Percentiles rank a stretch among this genome's conserved stretches.
Evolutionary conservation across 495 filamentous ascomycete genomes (phyloP).

Genomic region (Neurospora sp.): DNA sequence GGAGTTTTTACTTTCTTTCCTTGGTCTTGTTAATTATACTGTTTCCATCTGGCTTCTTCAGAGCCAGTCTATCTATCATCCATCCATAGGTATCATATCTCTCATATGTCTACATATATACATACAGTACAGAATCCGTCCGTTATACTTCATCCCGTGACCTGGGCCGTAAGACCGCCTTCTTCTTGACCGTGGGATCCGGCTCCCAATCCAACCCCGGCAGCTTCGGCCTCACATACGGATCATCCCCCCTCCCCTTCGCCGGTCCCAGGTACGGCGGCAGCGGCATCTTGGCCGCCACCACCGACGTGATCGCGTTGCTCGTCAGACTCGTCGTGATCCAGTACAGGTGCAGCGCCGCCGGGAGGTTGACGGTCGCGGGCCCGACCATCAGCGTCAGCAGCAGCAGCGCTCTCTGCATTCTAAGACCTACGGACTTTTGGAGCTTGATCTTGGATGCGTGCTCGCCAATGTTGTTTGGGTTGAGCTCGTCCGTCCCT

Average conservation of each 20-base stretch:
- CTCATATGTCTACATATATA: neutral
- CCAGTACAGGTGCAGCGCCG: conserved; percentile 66
- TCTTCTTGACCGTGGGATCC: neutral
- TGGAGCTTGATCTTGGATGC: neutral
- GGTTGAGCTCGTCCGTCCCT: neutral
- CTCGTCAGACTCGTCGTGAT: conserved; percentile 30
- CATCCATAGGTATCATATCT: neutral
- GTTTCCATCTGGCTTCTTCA: neutral
- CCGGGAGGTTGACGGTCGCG: conserved; percentile 42
- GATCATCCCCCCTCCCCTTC: neutral
- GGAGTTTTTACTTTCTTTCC: conserved; percentile 5
- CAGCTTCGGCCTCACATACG: neutral
- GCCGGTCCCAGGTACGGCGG: neutral
- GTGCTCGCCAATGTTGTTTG: neutral
- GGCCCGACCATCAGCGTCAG: conserved; percentile 36
- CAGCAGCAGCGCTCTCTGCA: conserved; percentile 27
- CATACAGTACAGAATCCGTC: neutral
- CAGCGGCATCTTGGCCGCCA: neutral
- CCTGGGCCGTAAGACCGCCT: neutral
- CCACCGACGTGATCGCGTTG: neutral
- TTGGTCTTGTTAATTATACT: conserved; percentile 2
- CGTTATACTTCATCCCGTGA: neutral
- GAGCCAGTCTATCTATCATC: neutral
- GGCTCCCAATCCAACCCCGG: neutral
- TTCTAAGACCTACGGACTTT: conserved; percentile 1